Percentiles rank a stretch among this genome's conserved stretches.
Evolutionary conservation across 768 basidiomycete genomes (phyloP).

Genomic region (Agrocybe pediades): DNA sequence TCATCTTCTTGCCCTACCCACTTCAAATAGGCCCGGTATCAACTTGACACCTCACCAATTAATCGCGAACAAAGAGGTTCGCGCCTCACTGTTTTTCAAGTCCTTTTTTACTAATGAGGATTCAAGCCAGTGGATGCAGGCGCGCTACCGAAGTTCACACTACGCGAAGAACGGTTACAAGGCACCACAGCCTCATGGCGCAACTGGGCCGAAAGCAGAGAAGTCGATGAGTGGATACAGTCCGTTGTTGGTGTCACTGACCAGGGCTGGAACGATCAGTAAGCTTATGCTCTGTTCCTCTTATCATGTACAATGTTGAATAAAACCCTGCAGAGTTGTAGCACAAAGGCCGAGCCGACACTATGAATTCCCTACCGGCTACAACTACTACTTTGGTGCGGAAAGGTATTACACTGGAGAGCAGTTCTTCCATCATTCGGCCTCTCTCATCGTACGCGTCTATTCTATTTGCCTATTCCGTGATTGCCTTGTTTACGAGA

Average conservation of each 20-base stretch:
- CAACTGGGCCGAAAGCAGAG: conserved; percentile 73
- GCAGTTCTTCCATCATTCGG: conserved; percentile 81
- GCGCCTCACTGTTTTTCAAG: not conserved
- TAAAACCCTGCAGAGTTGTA: conserved; percentile 46
- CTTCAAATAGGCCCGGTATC: conserved; percentile 53
- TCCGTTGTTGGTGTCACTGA: conserved; percentile 84
- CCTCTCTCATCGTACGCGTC: conserved; percentile 49
- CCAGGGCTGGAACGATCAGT: conserved; percentile 90
- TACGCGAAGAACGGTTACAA: conserved; percentile 74
- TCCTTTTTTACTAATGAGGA: conserved; percentile 7
- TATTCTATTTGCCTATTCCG: conserved; percentile 2
- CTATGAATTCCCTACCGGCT: conserved; percentile 97
- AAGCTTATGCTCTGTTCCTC: conserved; percentile 24
- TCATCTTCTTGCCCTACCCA: conserved; percentile 58
- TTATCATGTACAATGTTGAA: not conserved
- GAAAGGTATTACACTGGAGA: conserved; percentile 88
- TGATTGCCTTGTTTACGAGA: conserved; percentile 4
- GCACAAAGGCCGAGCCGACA: conserved; percentile 57
- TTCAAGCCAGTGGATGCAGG: conserved; percentile 74
- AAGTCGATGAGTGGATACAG: conserved; percentile 95
- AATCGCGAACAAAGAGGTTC: conserved; percentile 76
- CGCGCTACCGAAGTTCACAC: conserved; percentile 60
- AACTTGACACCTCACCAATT: conserved; percentile 86
- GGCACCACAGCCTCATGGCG: conserved; percentile 84
- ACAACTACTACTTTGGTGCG: conserved; percentile 76